Evolutionary conservation across 2,329 filamentous ascomycete genomes (phyloP), one percentile per base, ranked within the genome.

Genomic region (Whalleya microplaca): DNA sequence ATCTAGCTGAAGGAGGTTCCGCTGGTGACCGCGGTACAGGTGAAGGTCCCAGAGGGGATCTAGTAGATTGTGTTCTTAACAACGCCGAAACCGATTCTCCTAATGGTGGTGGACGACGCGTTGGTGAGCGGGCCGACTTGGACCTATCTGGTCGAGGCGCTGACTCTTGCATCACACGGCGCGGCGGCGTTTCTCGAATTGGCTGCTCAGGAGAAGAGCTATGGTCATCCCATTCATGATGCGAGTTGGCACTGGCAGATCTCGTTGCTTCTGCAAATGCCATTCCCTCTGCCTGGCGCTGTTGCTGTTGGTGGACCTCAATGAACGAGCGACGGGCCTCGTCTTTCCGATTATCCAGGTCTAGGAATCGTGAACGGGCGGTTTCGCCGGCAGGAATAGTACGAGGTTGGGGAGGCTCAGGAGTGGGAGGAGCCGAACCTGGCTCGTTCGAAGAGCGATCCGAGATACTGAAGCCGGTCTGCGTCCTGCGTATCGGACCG

Each of bases 241-340:
- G 62, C 59, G 73, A 58, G 65, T 71, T 67, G 23, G 58, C 63
- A 59, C 65, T 71, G 42, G 66, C 67, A 45, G 73, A 71, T 32
- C 76, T 73, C 14, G 74, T 68, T 5, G 83, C 83, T 56, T 82
- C 77, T 7, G 83, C 78, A 59, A 88, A 80, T 7, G 83, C 84
- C 64, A 78, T 77, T 2, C 83, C 85, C 67, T 88, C 85, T 4
- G 81, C 84, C 64, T 81, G 74, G 40, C 84, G 79, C 80, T 87
- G 86, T 66, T 87, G 76, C 3, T 83, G 83, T 66, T 80, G 82
- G 61, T 83, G 83, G 18, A 77, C 76, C 68, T 83, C 83, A 53
- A 86, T 84, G 62, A 83, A 84, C 0, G 83, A 86, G 55, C 76
- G 79, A 48, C 83, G 76, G 44, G 80, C 79, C 21, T 85, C 83